Conservation (phyloP, 139 green algal genomes). For the Closterium sp. region DNA sequence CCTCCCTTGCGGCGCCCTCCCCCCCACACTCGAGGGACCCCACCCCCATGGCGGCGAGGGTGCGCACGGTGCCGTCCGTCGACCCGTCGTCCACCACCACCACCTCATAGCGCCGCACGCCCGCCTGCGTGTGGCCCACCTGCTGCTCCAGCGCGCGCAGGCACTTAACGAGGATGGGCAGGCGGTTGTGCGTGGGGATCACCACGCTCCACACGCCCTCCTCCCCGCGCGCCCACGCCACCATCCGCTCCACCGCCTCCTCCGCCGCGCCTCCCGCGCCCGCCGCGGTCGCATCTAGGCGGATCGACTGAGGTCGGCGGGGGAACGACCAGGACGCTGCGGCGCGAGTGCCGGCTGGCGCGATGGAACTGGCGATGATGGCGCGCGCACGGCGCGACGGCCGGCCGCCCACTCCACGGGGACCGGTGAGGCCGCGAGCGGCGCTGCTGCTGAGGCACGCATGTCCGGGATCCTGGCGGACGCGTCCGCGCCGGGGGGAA, state of each 20-base stretch:
- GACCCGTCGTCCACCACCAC: conserved; percentile 57
- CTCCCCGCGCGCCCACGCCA: conserved; percentile 6
- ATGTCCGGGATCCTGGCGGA: not conserved
- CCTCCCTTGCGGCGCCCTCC: not conserved
- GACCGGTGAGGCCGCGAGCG: no score
- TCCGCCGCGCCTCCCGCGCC: not conserved
- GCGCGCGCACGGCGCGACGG: not conserved
- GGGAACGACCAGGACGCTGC: not conserved
- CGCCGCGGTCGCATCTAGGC: not conserved
- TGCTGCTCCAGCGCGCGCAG: conserved; percentile 52
- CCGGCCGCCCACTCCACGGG: no score
- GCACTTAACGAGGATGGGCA: conserved; percentile 56
- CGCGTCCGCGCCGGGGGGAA: not conserved
- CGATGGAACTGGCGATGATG: not conserved
- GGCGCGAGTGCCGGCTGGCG: not conserved
- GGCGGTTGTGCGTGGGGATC: conserved; percentile 59
- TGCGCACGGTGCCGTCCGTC: conserved; percentile 40
- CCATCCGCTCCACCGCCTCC: not conserved
- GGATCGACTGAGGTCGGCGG: not conserved
- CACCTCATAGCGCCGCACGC: conserved; percentile 47
- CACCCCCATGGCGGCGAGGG: conserved; percentile 18
- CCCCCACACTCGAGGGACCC: not conserved
- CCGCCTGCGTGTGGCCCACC: not conserved
- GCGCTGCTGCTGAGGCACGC: not conserved
- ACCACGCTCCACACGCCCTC: conserved; percentile 51